phyloP scores from a whole-genome alignment of 768 basidiomycete species.

The Tricholoma hemisulphureum region DNA sequence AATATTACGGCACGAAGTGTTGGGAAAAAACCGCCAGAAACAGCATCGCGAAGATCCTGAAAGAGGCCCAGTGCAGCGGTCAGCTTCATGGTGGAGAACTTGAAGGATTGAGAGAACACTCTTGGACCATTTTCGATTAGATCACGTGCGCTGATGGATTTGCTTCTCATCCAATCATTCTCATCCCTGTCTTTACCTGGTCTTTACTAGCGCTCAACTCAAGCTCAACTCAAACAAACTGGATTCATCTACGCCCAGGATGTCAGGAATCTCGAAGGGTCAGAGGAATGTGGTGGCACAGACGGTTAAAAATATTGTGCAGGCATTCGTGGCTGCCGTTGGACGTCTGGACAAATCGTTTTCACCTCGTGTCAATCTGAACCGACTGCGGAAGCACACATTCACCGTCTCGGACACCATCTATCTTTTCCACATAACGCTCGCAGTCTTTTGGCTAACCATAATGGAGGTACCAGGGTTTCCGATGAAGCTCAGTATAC shows the following conservation, averaged over 20 bases:
- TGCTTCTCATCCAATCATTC: not conserved
- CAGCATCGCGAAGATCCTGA: conserved; percentile 38
- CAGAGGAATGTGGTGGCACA: conserved; percentile 18
- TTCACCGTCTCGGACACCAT: conserved; percentile 57
- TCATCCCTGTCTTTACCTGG: too few species aligned
- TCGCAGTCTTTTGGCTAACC: conserved; percentile 67
- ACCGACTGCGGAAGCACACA: conserved; percentile 53
- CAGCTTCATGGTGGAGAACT: conserved; percentile 49
- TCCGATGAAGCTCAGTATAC: conserved; percentile 75
- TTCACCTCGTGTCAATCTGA: conserved; percentile 65
- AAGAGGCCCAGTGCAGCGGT: conserved; percentile 41
- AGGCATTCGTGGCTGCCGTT: conserved; percentile 60
- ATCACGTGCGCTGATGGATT: not conserved
- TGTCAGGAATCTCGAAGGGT: not conserved
- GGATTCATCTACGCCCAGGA: not conserved
- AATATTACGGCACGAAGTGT: conserved; percentile 42
- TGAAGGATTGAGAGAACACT: too few species aligned
- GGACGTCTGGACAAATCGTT: conserved; percentile 74
- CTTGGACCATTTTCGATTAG: not conserved
- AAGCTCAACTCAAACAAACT: not conserved
- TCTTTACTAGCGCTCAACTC: too few species aligned
- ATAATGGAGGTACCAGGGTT: conserved; percentile 71
- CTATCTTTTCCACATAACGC: conserved; percentile 62
- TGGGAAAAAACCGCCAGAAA: conserved; percentile 40
- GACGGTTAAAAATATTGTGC: conserved; percentile 22